Evolutionary conservation across 805 yeast genomes (phyloP).

Genomic region (Cyberlindnera nakhonratchasimensis): DNA sequence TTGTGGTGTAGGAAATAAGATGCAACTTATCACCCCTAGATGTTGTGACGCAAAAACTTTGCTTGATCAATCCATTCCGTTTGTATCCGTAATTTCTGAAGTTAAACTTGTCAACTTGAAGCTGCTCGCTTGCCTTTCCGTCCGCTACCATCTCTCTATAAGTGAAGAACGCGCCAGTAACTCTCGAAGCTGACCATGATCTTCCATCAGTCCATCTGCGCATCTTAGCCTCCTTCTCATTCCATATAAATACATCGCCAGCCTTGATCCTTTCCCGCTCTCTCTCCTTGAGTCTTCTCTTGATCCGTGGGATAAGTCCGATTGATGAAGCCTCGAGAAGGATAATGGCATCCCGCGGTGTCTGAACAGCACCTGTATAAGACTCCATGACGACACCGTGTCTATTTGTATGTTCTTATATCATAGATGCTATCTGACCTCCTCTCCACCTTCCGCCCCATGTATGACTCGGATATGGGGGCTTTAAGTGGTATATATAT

Average conservation of each 20-base stretch:
- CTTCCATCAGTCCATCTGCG: slow-evolving; percentile 78
- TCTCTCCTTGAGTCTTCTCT: slow-evolving; percentile 51
- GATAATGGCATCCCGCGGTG: slow-evolving; percentile 59
- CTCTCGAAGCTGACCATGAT: slow-evolving; percentile 71
- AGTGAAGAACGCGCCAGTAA: slow-evolving; percentile 57
- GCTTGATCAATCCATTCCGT: slow-evolving; percentile 57
- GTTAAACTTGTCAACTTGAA: slow-evolving; percentile 1
- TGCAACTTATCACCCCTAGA: slow-evolving; percentile 53
- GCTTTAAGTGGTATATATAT: no score
- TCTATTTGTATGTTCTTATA: not conserved
- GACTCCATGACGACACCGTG: slow-evolving; percentile 44
- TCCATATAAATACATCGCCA: slow-evolving; percentile 70
- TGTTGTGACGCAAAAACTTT: slow-evolving; percentile 56
- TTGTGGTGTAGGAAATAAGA: slow-evolving; percentile 51
- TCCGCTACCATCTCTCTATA: slow-evolving; percentile 55
- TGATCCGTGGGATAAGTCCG: slow-evolving; percentile 54
- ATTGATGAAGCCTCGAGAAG: slow-evolving; percentile 62
- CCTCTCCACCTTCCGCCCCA: no score
- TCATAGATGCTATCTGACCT: no score
- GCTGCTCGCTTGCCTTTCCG: not conserved
- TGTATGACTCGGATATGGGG: no score
- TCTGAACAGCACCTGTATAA: slow-evolving; percentile 55
- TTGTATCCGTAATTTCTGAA: slow-evolving; percentile 34
- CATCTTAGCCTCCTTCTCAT: slow-evolving; percentile 67
- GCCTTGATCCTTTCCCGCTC: slow-evolving; percentile 48